Conservation (phyloP, 176 grass and related monocot genomes). For the Triticum urartu region DNA sequence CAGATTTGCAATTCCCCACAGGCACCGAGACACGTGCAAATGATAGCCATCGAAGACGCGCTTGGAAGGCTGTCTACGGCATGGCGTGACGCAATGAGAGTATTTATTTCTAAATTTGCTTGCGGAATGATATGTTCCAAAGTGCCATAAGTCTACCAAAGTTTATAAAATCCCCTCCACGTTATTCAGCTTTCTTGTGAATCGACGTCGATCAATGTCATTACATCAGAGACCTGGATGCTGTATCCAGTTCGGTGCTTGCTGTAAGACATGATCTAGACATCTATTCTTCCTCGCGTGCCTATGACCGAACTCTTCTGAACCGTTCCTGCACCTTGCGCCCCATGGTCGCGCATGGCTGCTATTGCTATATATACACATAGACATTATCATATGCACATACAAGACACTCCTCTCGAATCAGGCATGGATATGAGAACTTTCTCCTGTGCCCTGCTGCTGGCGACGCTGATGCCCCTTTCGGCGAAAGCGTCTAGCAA, state of each 20-base stretch:
- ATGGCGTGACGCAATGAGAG: neutral
- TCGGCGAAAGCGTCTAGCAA: neutral
- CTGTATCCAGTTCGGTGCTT: too few species aligned
- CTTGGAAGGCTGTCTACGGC: neutral
- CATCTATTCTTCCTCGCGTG: neutral
- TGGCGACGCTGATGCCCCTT: neutral
- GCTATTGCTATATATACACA: neutral
- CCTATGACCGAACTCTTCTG: neutral
- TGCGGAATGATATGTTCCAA: neutral
- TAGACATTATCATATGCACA: neutral
- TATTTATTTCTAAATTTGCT: neutral
- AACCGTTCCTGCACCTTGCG: neutral
- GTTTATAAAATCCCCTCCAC: neutral
- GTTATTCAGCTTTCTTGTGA: neutral
- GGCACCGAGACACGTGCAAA: too few species aligned
- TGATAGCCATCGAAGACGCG: too few species aligned
- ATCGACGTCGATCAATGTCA: neutral
- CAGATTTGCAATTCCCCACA: neutral
- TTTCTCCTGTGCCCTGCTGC: neutral
- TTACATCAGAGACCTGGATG: neutral
- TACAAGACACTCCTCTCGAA: neutral
- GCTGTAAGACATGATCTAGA: neutral
- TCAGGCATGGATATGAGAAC: neutral
- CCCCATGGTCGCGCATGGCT: neutral
- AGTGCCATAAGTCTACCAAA: neutral